phyloP scores from a whole-genome alignment of 1,284 basidiomycete genomes.

The Pseudozyma flocculosa region DNA sequence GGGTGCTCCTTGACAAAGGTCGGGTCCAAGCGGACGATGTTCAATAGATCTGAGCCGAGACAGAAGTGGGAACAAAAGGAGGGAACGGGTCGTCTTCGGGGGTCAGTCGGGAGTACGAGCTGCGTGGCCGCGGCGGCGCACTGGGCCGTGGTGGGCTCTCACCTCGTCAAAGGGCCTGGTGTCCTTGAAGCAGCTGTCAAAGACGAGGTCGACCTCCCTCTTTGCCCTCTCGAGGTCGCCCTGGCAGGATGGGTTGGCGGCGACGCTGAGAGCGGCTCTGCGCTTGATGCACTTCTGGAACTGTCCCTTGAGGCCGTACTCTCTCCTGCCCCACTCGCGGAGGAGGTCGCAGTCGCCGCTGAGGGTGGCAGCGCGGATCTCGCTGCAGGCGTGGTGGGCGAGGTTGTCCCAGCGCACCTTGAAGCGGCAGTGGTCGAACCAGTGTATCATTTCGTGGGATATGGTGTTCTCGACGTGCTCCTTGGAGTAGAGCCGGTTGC shows the following conservation, averaged over 20 bases:
- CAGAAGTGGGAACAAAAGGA: no score
- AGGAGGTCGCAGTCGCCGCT: constrained; percentile 87
- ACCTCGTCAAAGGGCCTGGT: constrained; percentile 97
- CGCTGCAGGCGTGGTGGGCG: constrained; percentile 90
- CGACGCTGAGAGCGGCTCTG: constrained; percentile 78
- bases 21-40: no score
- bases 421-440: constrained; percentile 92
- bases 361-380: constrained; percentile 90
- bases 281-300: constrained; percentile 84
- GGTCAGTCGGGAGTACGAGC: no score
- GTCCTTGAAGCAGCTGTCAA: constrained; percentile 91
- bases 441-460: constrained; percentile 91
- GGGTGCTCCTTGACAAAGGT: no score
- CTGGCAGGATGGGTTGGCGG: constrained; percentile 77
- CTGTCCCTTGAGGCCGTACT: constrained; percentile 82
- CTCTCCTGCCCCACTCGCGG: constrained; percentile 73
- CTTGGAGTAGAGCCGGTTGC: constrained; percentile 65
- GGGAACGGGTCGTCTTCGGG: no score
- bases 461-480: constrained; percentile 89
- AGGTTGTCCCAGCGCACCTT: constrained; percentile 88
- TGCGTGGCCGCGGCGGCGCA: no score
- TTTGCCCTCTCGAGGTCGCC: constrained; percentile 72
- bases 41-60: no score
- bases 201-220: constrained; percentile 89
- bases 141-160: no score